Evolutionary conservation across 495 filamentous ascomycete species (phyloP), one percentile per base, ranked within the genome.

Genomic region (Aspergillus biplanus): DNA sequence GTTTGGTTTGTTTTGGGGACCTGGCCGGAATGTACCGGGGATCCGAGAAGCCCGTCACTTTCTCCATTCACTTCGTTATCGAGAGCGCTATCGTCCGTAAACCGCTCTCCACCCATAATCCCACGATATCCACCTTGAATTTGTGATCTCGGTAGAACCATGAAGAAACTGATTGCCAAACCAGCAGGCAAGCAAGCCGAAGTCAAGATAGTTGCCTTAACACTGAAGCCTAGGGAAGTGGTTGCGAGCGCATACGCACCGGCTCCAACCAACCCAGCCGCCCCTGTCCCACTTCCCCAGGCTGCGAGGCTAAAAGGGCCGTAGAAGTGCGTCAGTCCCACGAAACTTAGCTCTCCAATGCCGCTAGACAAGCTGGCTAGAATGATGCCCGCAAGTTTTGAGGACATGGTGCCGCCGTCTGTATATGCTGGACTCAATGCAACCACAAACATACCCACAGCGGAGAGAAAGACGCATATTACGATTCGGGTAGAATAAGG

Each of bases 211-310:
- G 89, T 93, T 16, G 75, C 79, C 67, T 82, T 85, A 31, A 94
- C 88, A 42, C 82, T 86, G 59, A 95, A 81, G 0, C 87, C 87
- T 11, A 96, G 61, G 62, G 86, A 87, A n/a, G 87, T 92, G 0
- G 93, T 97, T 33, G 92, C 83, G 27, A 96, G 61, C 33, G 92
- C 90, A 74, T 99, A 99, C 37, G 92, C 77, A 1, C 92, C 93
- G 7, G 93, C 91, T 1, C 95, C 95, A 6, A 93, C 76, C 65
- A 99, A 70, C 2, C 95, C 95, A 1, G 95, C 95, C 0, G 87
- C 95, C 4, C 95, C 95, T 0, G 95, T 98, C 0, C 95, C 95
- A 68, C 89, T 93, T 0, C 92, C 89, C 95, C 95, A 99, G 12
- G 91, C 87, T 5, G 94, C 95, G 48, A 98, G 78, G 66, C 91